Conservation (phyloP, 805 yeast species). For the Yarrowia sp. region DNA sequence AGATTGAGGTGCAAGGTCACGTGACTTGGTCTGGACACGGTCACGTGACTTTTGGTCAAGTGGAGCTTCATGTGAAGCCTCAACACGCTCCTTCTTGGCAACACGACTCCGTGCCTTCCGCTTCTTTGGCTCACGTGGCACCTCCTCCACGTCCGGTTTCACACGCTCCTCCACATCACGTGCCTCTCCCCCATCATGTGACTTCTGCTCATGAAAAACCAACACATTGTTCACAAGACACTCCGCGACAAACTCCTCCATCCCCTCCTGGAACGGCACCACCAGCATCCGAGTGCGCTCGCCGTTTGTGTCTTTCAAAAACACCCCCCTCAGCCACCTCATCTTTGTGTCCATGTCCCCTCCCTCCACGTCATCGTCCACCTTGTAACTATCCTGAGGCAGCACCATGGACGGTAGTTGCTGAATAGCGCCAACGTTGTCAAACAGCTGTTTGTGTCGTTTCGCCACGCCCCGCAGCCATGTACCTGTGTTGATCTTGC, state of each 20-base stretch:
- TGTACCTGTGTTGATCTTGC: background rate
- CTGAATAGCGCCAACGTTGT: background rate
- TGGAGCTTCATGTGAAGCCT: no score
- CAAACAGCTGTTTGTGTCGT: background rate
- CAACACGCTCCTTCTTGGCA: no score
- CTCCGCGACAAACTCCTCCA: background rate
- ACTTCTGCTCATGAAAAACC: background rate
- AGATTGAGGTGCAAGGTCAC: background rate
- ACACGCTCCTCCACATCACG: background rate
- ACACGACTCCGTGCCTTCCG: no score
- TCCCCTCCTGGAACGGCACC: background rate
- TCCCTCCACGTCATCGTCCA: background rate
- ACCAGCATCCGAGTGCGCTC: background rate
- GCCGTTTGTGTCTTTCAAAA: background rate
- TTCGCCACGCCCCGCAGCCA: background rate
- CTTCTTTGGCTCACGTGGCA: background rate
- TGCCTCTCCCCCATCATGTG: background rate
- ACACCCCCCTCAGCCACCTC: background rate
- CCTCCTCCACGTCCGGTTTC: background rate
- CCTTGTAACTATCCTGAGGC: background rate
- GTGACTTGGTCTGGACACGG: no score
- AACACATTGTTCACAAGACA: background rate
- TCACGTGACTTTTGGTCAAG: no score
- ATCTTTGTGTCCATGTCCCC: background rate
- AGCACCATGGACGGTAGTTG: background rate